Evolutionary conservation across 2,329 filamentous ascomycete species (phyloP).

Genomic region (Apiospora rasikravindrae): DNA sequence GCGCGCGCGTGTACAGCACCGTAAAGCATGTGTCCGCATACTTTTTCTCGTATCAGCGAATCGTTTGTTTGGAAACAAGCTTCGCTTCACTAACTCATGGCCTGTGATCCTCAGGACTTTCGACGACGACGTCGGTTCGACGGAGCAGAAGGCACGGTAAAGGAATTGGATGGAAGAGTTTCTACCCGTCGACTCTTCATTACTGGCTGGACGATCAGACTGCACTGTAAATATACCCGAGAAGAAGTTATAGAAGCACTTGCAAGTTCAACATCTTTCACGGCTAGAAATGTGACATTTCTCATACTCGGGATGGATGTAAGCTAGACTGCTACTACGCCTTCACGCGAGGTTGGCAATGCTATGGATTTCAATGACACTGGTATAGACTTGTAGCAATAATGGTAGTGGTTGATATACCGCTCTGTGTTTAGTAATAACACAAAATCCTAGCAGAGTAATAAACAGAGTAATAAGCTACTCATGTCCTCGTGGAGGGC

Average conservation of each 20-base stretch:
- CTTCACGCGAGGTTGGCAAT: not conserved
- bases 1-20: not conserved
- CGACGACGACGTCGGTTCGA: not conserved
- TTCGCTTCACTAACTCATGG: constrained; percentile 1
- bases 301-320: no score
- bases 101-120: not conserved
- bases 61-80: not conserved
- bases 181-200: not conserved
- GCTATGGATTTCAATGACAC: not conserved
- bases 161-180: not conserved
- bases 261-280: not conserved
- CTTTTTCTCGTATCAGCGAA: not conserved
- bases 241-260: not conserved
- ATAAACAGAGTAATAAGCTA: not conserved
- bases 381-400: not conserved
- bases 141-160: not conserved
- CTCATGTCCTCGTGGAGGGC: not conserved
- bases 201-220: not conserved
- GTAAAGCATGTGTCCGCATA: no score
- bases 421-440: not conserved
- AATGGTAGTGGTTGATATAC: not conserved
- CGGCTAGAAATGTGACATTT: not conserved
- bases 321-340: not conserved
- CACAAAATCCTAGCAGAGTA: not conserved
- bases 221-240: not conserved